Conservation (phyloP, 345 rosid genomes). For the Gossypium arboreum region DNA sequence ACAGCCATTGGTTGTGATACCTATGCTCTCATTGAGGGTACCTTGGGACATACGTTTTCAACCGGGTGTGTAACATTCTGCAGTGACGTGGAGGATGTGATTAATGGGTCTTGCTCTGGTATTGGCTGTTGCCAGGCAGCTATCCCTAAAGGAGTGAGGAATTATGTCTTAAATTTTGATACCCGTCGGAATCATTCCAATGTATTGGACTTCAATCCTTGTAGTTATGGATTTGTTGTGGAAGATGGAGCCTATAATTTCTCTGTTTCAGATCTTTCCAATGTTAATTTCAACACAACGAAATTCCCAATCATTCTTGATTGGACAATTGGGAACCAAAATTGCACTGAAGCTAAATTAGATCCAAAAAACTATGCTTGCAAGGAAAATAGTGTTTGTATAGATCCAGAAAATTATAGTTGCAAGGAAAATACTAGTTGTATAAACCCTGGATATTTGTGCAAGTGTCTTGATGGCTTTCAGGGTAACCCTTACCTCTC, state of each 20-base stretch:
- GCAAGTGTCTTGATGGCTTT: slow-evolving; percentile 11
- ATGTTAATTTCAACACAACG: neutral
- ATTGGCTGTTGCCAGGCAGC: slow-evolving; percentile 12
- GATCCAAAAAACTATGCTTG: slow-evolving; percentile 14
- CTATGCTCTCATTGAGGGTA: neutral
- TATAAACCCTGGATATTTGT: neutral
- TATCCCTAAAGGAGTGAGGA: slow-evolving; percentile 8
- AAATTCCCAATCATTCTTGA: neutral
- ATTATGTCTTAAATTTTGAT: fast-evolving
- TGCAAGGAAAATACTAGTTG: slow-evolving; percentile 20
- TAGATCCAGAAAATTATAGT: neutral
- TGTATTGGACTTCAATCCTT: slow-evolving; percentile 17
- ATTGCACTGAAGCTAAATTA: neutral
- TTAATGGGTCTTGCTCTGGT: slow-evolving; percentile 9
- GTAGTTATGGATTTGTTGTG: slow-evolving; percentile 28
- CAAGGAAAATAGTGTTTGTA: slow-evolving; percentile 15
- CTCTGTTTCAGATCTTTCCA: neutral
- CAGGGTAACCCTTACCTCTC: slow-evolving; percentile 20
- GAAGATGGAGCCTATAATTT: slow-evolving; percentile 3
- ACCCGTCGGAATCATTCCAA: neutral
- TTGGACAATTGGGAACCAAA: neutral
- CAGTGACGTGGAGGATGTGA: neutral
- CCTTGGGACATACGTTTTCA: neutral
- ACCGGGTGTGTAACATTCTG: slow-evolving; percentile 39
- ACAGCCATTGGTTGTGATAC: slow-evolving; percentile 9